Percentiles rank a stretch among this genome's conserved stretches.
Conservation (phyloP, 2,329 filamentous ascomycete genomes). For the Fusarium setosum region DNA sequence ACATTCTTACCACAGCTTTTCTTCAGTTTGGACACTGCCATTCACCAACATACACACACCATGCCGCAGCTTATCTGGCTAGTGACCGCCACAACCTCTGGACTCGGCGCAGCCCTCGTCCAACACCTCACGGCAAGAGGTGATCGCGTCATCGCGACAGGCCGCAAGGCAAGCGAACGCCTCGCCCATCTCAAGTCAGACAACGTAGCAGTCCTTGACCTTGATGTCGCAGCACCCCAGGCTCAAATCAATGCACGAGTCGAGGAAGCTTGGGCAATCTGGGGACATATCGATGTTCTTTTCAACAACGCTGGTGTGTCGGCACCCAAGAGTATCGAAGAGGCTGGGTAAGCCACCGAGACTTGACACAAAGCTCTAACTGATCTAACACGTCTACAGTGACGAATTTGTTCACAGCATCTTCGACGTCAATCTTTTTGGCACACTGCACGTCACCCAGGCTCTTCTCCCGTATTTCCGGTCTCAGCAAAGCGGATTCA, state of each 20-base stretch:
- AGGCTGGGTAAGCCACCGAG: conserved; percentile 41
- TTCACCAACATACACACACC: no score
- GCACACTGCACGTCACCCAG: conserved; percentile 40
- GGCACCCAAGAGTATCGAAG: conserved; percentile 41
- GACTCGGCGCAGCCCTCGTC: conserved; percentile 43
- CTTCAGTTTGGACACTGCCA: no score
- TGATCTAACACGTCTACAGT: conserved; percentile 12
- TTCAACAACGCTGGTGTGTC: conserved; percentile 50
- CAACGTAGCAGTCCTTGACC: conserved; percentile 43
- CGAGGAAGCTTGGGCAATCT: conserved; percentile 45
- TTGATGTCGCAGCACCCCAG: conserved; percentile 43
- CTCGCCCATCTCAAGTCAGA: conserved; percentile 42
- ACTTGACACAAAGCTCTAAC: background rate
- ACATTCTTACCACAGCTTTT: no score
- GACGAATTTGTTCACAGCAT: conserved; percentile 39
- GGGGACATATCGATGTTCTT: conserved; percentile 47
- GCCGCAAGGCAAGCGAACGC: conserved; percentile 39
- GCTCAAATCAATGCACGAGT: conserved; percentile 34
- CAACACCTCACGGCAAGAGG: conserved; percentile 37
- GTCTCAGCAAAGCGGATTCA: conserved; percentile 33
- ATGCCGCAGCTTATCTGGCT: conserved; percentile 42
- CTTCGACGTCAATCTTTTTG: conserved; percentile 45
- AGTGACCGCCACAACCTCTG: conserved; percentile 47
- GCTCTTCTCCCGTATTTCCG: conserved; percentile 44
- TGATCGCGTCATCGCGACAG: conserved; percentile 47